Base-by-base conservation (phyloP, 768 basidiomycete species). In the Pleurotus giganteus region DNA sequence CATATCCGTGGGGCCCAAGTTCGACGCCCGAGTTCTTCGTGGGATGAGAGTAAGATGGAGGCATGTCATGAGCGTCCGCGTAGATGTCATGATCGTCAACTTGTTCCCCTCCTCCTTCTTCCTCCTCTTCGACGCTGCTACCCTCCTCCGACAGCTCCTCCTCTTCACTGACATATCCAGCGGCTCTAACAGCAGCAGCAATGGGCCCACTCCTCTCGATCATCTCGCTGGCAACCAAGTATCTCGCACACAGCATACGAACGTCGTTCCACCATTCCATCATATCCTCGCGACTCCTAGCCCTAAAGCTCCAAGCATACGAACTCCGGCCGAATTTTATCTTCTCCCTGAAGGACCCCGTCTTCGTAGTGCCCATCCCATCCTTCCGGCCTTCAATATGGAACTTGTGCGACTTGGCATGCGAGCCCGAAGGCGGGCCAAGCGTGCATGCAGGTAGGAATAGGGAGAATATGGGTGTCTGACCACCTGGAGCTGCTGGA, bases 231-330 rank as follows among this genome's bases (percentile, higher is more conserved):
- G 94, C 94, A 36, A 98, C 92, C 51, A 99, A 80, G 67, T 97
- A 98, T 58, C 93, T 72, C 19, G 94, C 93, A 63, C 94, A 95
- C 36, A 96, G 74, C 92, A 95, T 94, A 57, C 91, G 73, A 36
- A 95, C 78, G 66, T 98, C 97, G 66, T 98, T 98, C 97, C 97
- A 99, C 92, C 97, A 97, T 73, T 99, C 97, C 93, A 98, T 93
- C 93, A 98, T 94, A 61, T 98, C 96, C 59, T 98, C 96, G 60
- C 89, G 84, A 56, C 86, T 89, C 57, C 96, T 75, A 43, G 90
- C 82, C 31, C 94, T 81, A 79, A 99, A 98, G 46, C 86, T 90
- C 85, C 90, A 98, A 26, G 91, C 91, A 62, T 84, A 80, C 52
- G 82, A 74, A 45, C 71, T 61, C 52, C 66, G 31, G 32, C 63